phyloP scores from a whole-genome alignment of 2,329 filamentous ascomycete species.

The Bipolaris bicolor region DNA sequence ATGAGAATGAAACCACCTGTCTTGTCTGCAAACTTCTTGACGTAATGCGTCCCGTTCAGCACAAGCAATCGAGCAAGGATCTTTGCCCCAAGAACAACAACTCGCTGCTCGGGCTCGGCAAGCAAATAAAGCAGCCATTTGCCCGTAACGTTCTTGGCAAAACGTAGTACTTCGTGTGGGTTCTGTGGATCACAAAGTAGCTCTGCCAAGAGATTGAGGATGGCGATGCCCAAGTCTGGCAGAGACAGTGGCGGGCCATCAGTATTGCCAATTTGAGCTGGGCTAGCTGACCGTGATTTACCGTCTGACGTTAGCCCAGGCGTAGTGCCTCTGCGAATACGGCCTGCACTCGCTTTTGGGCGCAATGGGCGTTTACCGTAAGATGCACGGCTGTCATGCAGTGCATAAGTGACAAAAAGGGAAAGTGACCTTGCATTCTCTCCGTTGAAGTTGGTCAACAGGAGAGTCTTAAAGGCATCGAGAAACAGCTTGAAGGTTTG shows the following conservation, averaged over 20 bases:
- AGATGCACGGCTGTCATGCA: conserved; percentile 67
- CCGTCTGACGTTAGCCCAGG: conserved; percentile 36
- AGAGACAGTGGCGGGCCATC: conserved; percentile 56
- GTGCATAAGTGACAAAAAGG: conserved; percentile 89
- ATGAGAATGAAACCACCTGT: conserved; percentile 88
- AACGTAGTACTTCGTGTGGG: conserved; percentile 75
- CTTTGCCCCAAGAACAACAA: conserved; percentile 79
- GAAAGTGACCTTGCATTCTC: conserved; percentile 87
- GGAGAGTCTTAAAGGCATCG: conserved; percentile 76
- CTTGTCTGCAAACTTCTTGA: conserved; percentile 83
- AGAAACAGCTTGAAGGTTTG: conserved; percentile 79
- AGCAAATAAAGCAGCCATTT: conserved; percentile 96
- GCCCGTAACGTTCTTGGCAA: conserved; percentile 92
- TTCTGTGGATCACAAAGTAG: conserved; percentile 78
- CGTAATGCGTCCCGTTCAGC: conserved; percentile 80
- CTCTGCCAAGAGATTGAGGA: conserved; percentile 78
- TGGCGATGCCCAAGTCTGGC: conserved; percentile 73
- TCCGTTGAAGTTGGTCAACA: conserved; percentile 80
- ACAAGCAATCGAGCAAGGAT: conserved; percentile 84
- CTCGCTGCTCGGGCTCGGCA: conserved; percentile 81
- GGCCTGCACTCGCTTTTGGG: conserved; percentile 42
- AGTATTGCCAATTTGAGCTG: conserved; percentile 24
- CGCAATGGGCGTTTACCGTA: conserved; percentile 45
- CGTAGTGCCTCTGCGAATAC: conserved; percentile 37
- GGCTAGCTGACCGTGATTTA: conserved; percentile 43